A percentile compares a stretch with the other conserved stretches of the same genome.
phyloP scores from a whole-genome alignment of 176 grass and related monocot species.

The Puya raimondii region DNA sequence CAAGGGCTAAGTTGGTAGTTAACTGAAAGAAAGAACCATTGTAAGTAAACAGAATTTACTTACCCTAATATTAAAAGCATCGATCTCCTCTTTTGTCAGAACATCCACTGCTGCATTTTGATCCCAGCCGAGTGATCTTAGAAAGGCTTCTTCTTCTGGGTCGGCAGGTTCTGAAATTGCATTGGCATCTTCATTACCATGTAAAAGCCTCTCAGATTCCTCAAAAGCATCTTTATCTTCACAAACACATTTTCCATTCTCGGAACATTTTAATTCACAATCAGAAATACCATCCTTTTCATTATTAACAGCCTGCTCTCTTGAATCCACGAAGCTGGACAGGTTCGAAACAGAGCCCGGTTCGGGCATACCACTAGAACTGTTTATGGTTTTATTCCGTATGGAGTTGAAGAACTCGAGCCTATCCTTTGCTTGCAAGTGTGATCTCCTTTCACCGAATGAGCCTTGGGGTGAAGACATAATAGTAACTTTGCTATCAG shows the following conservation, averaged over 20 bases:
- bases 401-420: constrained; percentile 52
- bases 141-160: constrained; percentile 52
- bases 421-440: constrained; percentile 41
- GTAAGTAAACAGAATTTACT: no score
- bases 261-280: constrained; percentile 21
- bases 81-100: constrained; percentile 63
- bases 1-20: no score
- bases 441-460: constrained; percentile 51
- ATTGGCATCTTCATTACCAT: constrained; percentile 43
- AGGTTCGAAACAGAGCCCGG: constrained; percentile 27
- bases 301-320: constrained; percentile 34
- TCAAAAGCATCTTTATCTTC: constrained; percentile 34
- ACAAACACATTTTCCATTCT: constrained; percentile 30
- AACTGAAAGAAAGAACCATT: no score
- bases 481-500: constrained; percentile 22
- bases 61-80: constrained; percentile 31
- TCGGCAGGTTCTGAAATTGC: constrained; percentile 25
- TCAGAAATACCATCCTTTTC: constrained; percentile 19
- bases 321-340: constrained; percentile 29
- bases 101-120: constrained; percentile 46
- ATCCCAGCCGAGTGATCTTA: constrained; percentile 63
- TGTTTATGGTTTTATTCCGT: constrained; percentile 47
- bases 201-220: constrained; percentile 27
- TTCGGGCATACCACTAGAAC: constrained; percentile 27
- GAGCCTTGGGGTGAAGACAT: constrained; percentile 18